phyloP scores from a whole-genome alignment of 2,329 filamentous ascomycete genomes.

The Colletotrichum sp. region DNA sequence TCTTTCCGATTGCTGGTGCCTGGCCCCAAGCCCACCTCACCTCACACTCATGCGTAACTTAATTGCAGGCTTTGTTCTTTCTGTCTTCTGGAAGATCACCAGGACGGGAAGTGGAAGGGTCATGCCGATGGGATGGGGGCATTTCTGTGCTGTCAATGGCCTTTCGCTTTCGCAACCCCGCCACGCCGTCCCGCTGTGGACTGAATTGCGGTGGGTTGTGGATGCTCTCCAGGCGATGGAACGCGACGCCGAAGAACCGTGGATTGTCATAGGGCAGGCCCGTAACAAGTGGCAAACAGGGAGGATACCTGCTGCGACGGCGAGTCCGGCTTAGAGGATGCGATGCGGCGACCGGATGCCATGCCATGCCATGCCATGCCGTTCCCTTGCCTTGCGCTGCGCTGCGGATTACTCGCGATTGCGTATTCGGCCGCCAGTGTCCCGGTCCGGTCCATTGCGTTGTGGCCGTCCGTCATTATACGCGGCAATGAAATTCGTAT shows the following conservation, averaged over 20 bases:
- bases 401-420: not conserved
- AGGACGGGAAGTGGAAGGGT: not conserved
- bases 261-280: not conserved
- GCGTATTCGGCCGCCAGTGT: not conserved
- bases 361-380: not conserved
- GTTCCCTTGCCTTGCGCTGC: not conserved
- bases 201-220: not conserved
- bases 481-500: not conserved
- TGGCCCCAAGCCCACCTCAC: not conserved
- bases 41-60: not conserved
- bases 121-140: not conserved
- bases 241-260: not conserved
- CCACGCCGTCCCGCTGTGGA: not conserved
- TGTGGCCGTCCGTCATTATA: not conserved
- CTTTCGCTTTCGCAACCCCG: not conserved
- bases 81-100: not conserved
- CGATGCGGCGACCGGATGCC: not conserved
- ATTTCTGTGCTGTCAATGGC: not conserved
- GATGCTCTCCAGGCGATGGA: not conserved
- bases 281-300: not conserved
- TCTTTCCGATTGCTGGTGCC: not conserved
- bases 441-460: not conserved
- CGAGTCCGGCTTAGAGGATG: not conserved
- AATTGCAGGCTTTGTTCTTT: not conserved
- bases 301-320: not conserved